Base-by-base conservation (phyloP, 495 filamentous ascomycete species). In the Tuber magnatum region DNA sequence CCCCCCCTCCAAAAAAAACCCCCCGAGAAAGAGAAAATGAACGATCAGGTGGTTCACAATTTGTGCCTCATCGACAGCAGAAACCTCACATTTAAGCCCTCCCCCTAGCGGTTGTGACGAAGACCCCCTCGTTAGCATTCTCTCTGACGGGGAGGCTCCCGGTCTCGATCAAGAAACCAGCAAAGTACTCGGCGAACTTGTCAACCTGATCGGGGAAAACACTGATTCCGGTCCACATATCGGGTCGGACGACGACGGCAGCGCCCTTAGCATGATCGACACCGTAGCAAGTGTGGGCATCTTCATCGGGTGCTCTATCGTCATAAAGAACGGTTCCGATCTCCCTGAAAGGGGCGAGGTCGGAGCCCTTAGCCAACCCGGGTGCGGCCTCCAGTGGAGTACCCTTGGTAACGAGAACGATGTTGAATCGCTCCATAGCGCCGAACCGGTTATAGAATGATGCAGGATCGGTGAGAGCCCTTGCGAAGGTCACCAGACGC, bases 291-390 rank as follows among this genome's bases (percentile, higher is more conserved):
- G 71, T 75, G 70, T 84, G 83, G 1, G 82, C 82, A 72, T 84
- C 82, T 51, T 84, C 83, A 73, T 84, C 83, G 22, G 83, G 83
- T 39, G 82, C 68, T n/a, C 82, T 73, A 73, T 84, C 83, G 75
- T 84, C 83, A 46, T 74, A 84, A 4, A 84, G 61, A 35, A 84
- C 41, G 5, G 77, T 80, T 28, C 76, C 72, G 6, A 28, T 70
- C 16, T 73, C 72, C 14, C 68, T n/a, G 24, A 78, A 71, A 41
- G 78, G 71, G 6, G 40, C 38, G 18, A 70, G 35, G 43, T 73
- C 78, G 18, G 51, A 68, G 32, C 72, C 56, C 28, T 65, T 65
- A 20, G 69, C 35, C 32, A 81, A 74, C 48, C 73, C 42, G 48
- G 73, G 42, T 24, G 39, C 48, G 24, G 68, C 69, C 40, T 84